Percentiles rank a stretch among this genome's conserved stretches.
Evolutionary conservation across 345 rosid genomes (phyloP).

Genomic region (Eucalyptus globulus): DNA sequence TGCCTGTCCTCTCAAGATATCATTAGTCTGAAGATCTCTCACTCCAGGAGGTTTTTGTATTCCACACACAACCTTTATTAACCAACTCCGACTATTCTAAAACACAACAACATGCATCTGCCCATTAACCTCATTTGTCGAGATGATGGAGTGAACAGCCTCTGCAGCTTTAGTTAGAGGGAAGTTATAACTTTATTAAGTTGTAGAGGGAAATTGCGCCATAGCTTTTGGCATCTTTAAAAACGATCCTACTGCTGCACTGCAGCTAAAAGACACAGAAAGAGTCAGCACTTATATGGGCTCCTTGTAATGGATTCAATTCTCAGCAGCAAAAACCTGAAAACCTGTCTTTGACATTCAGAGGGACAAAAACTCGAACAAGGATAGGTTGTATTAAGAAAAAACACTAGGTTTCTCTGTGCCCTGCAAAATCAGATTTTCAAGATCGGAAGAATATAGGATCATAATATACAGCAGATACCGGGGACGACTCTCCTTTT

Average conservation of each 20-base stretch:
- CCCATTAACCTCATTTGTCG: neutral
- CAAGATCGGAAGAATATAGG: neutral
- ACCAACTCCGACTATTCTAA: neutral
- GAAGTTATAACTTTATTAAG: neutral
- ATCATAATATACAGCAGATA: neutral
- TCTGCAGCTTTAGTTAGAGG: neutral
- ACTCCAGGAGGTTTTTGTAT: neutral
- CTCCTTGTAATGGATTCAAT: neutral
- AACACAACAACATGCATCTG: neutral
- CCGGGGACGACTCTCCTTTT: neutral
- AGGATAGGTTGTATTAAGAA: neutral
- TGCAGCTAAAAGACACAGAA: neutral
- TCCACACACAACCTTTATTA: neutral
- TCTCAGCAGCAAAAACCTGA: neutral
- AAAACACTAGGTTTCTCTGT: neutral
- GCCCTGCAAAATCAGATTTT: constrained; percentile 1
- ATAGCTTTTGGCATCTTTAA: neutral
- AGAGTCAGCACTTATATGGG: neutral
- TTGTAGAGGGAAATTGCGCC: neutral
- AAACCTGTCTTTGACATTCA: neutral
- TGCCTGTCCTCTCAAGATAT: neutral
- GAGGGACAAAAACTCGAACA: neutral
- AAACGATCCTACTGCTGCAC: neutral
- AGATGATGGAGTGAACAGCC: neutral
- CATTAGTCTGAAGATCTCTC: neutral